Percentiles rank a stretch among this genome's conserved stretches.
phyloP scores from a whole-genome alignment of 495 filamentous ascomycete genomes.

The Venustampulla echinocandica region DNA sequence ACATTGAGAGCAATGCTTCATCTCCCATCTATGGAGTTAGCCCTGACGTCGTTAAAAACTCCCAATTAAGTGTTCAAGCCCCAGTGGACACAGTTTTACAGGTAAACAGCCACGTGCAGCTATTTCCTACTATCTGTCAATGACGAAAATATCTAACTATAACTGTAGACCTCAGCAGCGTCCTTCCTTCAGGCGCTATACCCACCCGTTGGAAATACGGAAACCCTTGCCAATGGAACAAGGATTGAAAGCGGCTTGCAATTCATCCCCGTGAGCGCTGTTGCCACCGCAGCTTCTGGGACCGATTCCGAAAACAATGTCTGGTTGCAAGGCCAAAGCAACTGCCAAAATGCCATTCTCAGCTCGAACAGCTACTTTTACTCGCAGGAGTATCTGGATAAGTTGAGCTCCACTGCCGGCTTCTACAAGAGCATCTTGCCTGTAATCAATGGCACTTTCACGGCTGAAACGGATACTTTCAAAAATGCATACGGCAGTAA shows the following conservation, averaged over 20 bases:
- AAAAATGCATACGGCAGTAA: slow-evolving; percentile 20
- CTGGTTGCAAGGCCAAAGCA: slow-evolving; percentile 20
- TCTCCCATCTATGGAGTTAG: slow-evolving; percentile 50
- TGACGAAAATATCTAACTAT: too few species aligned
- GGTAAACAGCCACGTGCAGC: too few species aligned
- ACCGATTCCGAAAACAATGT: slow-evolving; percentile 37
- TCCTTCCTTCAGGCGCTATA: slow-evolving; percentile 79
- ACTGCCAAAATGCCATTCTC: slow-evolving; percentile 42
- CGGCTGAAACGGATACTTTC: slow-evolving; percentile 14
- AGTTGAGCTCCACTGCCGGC: slow-evolving; percentile 8
- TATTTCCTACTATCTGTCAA: too few species aligned
- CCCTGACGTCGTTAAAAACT: slow-evolving; percentile 44
- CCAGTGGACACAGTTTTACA: slow-evolving; percentile 45
- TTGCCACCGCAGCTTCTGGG: slow-evolving; percentile 25
- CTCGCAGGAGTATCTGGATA: slow-evolving; percentile 24
- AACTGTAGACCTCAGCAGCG: slow-evolving; percentile 60
- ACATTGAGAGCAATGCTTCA: slow-evolving; percentile 41
- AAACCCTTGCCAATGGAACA: slow-evolving; percentile 52
- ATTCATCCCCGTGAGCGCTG: slow-evolving; percentile 62
- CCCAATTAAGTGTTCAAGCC: slow-evolving; percentile 42
- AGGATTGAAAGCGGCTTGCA: slow-evolving; percentile 61
- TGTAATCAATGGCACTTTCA: slow-evolving; percentile 19
- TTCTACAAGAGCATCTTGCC: slow-evolving; percentile 25
- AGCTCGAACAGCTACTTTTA: slow-evolving; percentile 57
- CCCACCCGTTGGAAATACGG: slow-evolving; percentile 52